These are phyloP conservation scores for Phalaenopsis aphrodite DNA, from an alignment of 106 monocot species.

Conservation along the genomic window DNA sequence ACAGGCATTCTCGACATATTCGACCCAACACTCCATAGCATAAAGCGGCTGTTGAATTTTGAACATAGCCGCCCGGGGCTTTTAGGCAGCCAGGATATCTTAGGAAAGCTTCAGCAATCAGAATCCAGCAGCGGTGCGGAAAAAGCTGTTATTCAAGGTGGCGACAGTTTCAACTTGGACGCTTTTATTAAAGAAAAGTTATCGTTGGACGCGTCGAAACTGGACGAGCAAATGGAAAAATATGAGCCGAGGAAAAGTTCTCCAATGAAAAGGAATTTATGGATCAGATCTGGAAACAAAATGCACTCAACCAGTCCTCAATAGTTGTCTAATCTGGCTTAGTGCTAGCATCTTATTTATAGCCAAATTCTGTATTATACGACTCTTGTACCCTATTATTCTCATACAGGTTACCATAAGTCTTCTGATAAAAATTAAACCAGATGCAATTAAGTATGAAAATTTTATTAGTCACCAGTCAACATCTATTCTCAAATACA, in stretches of 20 bases:
- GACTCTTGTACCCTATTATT: too few species aligned
- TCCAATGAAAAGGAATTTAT: background rate
- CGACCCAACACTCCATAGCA: constrained; percentile 80
- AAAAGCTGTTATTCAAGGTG: background rate
- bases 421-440: too few species aligned
- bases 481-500: too few species aligned
- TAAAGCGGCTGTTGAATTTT: constrained; percentile 58
- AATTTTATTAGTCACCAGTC: too few species aligned
- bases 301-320: too few species aligned
- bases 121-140: background rate
- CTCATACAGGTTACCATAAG: too few species aligned
- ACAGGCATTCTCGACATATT: constrained; percentile 87
- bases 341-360: too few species aligned
- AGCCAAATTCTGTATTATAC: too few species aligned
- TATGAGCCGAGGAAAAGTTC: background rate
- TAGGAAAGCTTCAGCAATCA: constrained; percentile 15
- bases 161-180: constrained; percentile 66
- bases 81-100: constrained; percentile 13
- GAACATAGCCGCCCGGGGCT: constrained; percentile 35
- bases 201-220: constrained; percentile 41
- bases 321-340: too few species aligned
- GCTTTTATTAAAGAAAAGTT: constrained; percentile 62
- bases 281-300: background rate
- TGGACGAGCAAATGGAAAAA: constrained; percentile 39
- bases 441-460: too few species aligned